Percentiles rank a stretch among this genome's conserved stretches.
phyloP scores from a whole-genome alignment of 2,329 filamentous ascomycete species.

The Xylaria sp. region DNA sequence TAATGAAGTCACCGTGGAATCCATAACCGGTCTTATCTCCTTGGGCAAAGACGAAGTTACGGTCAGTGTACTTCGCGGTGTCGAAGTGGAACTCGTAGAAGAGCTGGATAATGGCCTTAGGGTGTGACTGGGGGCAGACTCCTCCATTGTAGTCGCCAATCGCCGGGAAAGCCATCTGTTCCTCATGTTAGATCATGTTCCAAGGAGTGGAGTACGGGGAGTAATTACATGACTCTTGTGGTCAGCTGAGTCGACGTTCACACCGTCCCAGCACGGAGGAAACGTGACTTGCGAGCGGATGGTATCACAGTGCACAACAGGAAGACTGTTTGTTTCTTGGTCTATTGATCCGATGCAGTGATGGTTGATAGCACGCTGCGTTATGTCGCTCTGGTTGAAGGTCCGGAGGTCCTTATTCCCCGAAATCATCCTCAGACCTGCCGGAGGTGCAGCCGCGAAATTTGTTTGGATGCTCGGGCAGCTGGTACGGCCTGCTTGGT shows the following conservation, averaged over 20 bases:
- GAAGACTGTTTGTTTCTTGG: conserved; percentile 59
- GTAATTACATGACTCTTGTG: conserved; percentile 31
- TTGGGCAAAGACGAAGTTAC: conserved; percentile 58
- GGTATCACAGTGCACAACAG: conserved; percentile 45
- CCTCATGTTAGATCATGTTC: background rate
- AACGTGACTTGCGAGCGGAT: conserved; percentile 66
- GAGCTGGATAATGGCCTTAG: conserved; percentile 58
- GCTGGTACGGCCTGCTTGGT: conserved; percentile 22
- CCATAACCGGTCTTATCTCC: conserved; percentile 62
- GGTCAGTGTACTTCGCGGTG: conserved; percentile 41
- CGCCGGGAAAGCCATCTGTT: conserved; percentile 28
- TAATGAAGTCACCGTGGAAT: conserved; percentile 65
- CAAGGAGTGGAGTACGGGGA: background rate
- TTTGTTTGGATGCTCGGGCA: conserved; percentile 30
- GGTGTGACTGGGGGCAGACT: conserved; percentile 55
- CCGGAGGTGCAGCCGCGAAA: conserved; percentile 24
- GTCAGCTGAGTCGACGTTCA: conserved; percentile 56
- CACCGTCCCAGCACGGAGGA: conserved; percentile 72
- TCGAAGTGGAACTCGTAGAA: conserved; percentile 56
- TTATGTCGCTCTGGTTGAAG: conserved; percentile 30
- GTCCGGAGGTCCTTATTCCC: conserved; percentile 35
- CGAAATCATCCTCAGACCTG: conserved; percentile 32
- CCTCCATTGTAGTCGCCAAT: conserved; percentile 51
- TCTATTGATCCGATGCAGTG: conserved; percentile 28
- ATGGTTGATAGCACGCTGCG: conserved; percentile 33